Evolutionary conservation across 2,329 filamentous ascomycete species (phyloP), one percentile per base, ranked within the genome.

Genomic region (Verticillium nubilum): DNA sequence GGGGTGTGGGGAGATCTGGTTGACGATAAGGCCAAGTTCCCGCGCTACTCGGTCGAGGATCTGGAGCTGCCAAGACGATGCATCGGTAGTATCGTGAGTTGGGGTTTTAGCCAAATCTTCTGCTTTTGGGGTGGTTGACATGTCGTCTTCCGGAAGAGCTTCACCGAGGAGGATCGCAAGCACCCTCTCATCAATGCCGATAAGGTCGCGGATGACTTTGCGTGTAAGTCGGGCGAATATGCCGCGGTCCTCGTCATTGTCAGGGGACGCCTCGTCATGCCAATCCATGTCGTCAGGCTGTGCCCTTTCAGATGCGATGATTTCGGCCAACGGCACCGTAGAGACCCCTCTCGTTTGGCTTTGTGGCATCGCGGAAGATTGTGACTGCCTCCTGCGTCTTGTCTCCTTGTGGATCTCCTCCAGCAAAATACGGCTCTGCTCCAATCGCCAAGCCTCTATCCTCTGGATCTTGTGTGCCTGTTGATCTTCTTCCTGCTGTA

Each of bases 321-420:
- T 60, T 17, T 62, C 63, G 15, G 61, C 55, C 47, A 57, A 33
- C 61, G 64, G 59, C 25, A 25, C n/a, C 10, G 42, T 50, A 23
- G 42, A 50, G 13, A 13, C 9, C 19, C 42, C 42, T 12, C n/a
- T 50, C 10, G 12, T 25, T 19, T 50, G 42, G 63, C 71, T 71
- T 59, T 71, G 70, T 47, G 67, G 70, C 61, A 54, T 66, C 65
- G 28, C 73, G 71, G 82, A 85, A 52, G 78, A 78, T 65, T 86
- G 78, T 7, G 85, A 88, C 71, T 85, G 83, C 31, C 87, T 81
- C 60, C 89, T 84, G 60, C 89, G 82, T 62, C 80, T 78, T 59
- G 92, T 96, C 74, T 97, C 92, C 62, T 86, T 88, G 73, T 96
- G 90, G 54, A 98, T 93, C 73, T 97, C 92, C 59, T 96, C 90